Evolutionary conservation across 768 basidiomycete species (phyloP).

Genomic region (Sarcomyxa edulis): DNA sequence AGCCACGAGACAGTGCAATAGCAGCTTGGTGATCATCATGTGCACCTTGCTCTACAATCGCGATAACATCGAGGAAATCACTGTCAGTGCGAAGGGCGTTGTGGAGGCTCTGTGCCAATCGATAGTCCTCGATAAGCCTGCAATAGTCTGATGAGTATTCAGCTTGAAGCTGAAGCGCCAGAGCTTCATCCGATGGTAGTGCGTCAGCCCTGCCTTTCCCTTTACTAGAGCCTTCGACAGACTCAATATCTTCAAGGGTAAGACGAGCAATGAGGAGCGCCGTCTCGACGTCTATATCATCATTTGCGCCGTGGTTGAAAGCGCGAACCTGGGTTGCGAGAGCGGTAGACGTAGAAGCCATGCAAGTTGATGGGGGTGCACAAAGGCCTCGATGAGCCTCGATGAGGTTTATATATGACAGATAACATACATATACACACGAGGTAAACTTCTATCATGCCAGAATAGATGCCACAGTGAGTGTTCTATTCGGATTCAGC

Average conservation of each 20-base stretch:
- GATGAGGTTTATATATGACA: no score
- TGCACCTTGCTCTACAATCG: slow-evolving; percentile 29
- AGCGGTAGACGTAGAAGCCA: no score
- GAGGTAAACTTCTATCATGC: no score
- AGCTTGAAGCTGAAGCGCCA: slow-evolving; percentile 37
- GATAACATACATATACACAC: no score
- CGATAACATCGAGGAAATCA: slow-evolving; percentile 22
- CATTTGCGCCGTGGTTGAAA: no score
- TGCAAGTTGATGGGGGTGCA: no score
- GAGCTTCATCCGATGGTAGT: slow-evolving; percentile 34
- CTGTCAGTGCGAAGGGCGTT: slow-evolving; percentile 32
- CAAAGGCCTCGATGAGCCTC: no score
- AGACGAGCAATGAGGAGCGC: slow-evolving; percentile 35
- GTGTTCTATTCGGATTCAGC: no score
- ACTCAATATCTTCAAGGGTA: slow-evolving; percentile 34
- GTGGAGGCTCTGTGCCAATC: slow-evolving; percentile 36
- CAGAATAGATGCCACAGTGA: no score
- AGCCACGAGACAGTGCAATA: slow-evolving; percentile 26
- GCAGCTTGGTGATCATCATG: slow-evolving; percentile 38
- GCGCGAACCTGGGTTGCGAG: no score
- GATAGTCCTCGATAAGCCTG: slow-evolving; percentile 26
- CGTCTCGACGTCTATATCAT: slow-evolving; percentile 31
- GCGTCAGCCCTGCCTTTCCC: slow-evolving; percentile 29
- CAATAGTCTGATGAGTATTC: slow-evolving; percentile 26
- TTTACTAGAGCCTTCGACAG: slow-evolving; percentile 27